phyloP scores from a whole-genome alignment of 73 alveolate species.

The Symbiodinium natans region DNA sequence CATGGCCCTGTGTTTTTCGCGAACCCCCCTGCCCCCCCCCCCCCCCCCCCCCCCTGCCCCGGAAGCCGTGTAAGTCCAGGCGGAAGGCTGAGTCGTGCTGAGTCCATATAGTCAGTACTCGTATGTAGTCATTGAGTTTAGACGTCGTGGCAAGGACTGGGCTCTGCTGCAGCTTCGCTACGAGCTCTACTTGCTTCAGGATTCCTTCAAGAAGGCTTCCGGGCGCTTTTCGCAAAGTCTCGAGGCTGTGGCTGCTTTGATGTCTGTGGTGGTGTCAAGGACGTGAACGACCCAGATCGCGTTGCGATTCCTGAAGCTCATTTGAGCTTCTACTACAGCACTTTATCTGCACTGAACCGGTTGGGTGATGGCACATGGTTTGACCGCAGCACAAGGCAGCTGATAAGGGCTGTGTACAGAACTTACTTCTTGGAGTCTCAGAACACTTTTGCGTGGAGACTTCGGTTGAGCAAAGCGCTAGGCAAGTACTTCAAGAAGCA shows the following conservation, averaged over 20 bases:
- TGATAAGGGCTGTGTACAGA: not conserved
- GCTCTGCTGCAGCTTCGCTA: constrained; percentile 73
- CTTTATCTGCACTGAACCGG: not conserved
- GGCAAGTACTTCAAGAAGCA: constrained; percentile 89
- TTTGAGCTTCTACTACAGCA: constrained; percentile 35
- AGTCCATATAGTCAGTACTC: too few relatives aligned
- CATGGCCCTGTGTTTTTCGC: too few relatives aligned
- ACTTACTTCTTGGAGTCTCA: too few relatives aligned
- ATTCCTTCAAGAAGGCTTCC: constrained; percentile 49
- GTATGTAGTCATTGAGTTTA: too few relatives aligned
- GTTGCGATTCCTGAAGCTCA: constrained; percentile 80
- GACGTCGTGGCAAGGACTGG: too few relatives aligned
- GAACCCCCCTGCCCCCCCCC: too few relatives aligned
- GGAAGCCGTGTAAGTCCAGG: too few relatives aligned
- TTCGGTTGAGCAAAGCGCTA: not conserved
- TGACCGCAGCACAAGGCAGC: not conserved
- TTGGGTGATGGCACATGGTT: too few relatives aligned
- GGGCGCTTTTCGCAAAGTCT: too few relatives aligned
- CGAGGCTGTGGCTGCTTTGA: too few relatives aligned
- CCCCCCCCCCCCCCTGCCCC: too few relatives aligned
- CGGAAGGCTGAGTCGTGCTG: too few relatives aligned
- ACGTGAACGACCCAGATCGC: constrained; percentile 72
- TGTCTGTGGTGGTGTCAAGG: not conserved
- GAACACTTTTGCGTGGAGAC: not conserved
- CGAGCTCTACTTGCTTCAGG: constrained; percentile 83